Evolutionary conservation across 495 filamentous ascomycete genomes (phyloP).

Genomic region (Cenococcum geophilum): DNA sequence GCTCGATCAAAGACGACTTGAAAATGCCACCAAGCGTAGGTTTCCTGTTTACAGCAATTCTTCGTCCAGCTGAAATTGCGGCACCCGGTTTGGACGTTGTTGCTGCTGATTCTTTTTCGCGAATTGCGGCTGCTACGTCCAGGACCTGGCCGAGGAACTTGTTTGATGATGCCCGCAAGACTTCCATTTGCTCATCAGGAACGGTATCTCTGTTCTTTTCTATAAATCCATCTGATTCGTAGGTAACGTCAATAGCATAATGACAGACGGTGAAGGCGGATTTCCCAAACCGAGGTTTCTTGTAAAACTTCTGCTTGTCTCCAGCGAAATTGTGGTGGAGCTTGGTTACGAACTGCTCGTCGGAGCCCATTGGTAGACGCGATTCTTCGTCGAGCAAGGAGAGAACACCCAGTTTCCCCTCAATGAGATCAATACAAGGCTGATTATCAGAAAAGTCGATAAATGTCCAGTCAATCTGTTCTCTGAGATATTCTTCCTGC

Average conservation of each 20-base stretch:
- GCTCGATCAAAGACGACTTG: conserved; percentile 94
- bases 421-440: conserved; percentile 98
- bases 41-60: conserved; percentile 88
- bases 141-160: conserved; percentile 79
- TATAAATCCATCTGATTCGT: conserved; percentile 99
- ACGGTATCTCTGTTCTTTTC: conserved; percentile 99
- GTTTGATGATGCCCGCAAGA: conserved; percentile 79
- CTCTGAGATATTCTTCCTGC: conserved; percentile 94
- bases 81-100: conserved; percentile 58
- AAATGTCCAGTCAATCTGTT: conserved; percentile 98
- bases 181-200: conserved; percentile 94
- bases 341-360: conserved; percentile 97
- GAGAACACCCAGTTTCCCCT: conserved; percentile 90
- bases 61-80: conserved; percentile 60
- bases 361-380: conserved; percentile 89
- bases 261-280: conserved; percentile 98
- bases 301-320: conserved; percentile 95
- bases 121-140: conserved; percentile 72
- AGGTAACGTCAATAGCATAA: conserved; percentile 97
- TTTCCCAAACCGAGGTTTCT: conserved; percentile 95
- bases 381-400: conserved; percentile 95
- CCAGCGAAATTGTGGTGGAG: conserved; percentile 88
- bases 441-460: conserved; percentile 99
- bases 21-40: conserved; percentile 97
- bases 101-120: conserved; percentile 78